Conservation (phyloP, 345 rosid genomes). For the Euphorbia pulcherrima region DNA sequence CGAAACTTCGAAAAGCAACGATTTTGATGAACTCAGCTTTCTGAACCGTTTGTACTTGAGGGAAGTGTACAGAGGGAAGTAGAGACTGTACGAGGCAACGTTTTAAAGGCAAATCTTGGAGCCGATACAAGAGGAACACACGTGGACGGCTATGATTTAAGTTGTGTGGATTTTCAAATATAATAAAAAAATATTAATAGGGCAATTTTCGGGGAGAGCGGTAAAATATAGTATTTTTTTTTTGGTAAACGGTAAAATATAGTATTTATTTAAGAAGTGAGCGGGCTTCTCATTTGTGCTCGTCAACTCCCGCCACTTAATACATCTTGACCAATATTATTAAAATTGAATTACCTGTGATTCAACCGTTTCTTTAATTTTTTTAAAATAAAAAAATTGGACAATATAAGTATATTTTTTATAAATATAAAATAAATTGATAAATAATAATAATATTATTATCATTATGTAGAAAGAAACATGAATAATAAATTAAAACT, state of each 20-base stretch:
- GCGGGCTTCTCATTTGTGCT: neutral
- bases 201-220: neutral
- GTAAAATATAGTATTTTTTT: neutral
- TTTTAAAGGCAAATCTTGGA: neutral
- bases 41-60: neutral
- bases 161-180: neutral
- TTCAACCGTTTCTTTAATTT: no score
- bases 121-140: neutral
- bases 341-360: no score
- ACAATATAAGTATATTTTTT: no score
- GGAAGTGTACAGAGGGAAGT: neutral
- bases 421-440: no score
- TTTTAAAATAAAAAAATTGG: no score
- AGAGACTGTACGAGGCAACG: no score
- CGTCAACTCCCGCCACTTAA: neutral
- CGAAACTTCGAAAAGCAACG: neutral
- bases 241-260: neutral
- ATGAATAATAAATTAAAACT: no score
- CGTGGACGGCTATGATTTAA: constrained; percentile 8
- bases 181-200: neutral
- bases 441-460: no score
- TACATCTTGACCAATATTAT: no score
- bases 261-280: neutral
- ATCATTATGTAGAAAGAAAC: no score
- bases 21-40: neutral